Evolutionary conservation across 2,329 filamentous ascomycete species (phyloP).

Genomic region (Hortaea sp.): DNA sequence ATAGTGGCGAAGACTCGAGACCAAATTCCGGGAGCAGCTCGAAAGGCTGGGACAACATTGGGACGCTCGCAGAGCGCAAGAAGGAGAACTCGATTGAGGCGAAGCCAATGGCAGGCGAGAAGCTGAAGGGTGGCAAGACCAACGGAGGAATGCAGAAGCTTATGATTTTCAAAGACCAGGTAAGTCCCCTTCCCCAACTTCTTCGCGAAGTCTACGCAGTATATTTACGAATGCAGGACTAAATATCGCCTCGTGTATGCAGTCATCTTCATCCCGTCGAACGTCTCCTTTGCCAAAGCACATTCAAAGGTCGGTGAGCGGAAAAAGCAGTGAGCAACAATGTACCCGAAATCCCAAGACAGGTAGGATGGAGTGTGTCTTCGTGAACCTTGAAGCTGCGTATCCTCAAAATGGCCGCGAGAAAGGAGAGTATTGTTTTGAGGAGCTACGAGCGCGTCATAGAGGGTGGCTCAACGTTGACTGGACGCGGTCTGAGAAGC

Average conservation of each 20-base stretch:
- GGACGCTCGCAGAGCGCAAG: slow-evolving; percentile 73
- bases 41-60: slow-evolving; percentile 87
- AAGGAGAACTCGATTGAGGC: slow-evolving; percentile 87
- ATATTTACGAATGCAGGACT: slow-evolving; percentile 95
- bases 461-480: slow-evolving; percentile 55
- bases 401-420: slow-evolving; percentile 68
- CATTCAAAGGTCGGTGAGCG: slow-evolving; percentile 11
- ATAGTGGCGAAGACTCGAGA: slow-evolving; percentile 45
- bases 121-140: slow-evolving; percentile 75
- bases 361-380: slow-evolving; percentile 75
- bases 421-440: slow-evolving; percentile 70
- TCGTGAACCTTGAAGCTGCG: slow-evolving; percentile 73
- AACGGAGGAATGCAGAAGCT: slow-evolving; percentile 70
- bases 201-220: slow-evolving; percentile 16
- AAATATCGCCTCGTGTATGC: slow-evolving; percentile 57
- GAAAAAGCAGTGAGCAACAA: slow-evolving; percentile 50
- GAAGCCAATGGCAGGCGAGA: slow-evolving; percentile 87
- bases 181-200: slow-evolving; percentile 45
- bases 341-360: slow-evolving; percentile 72
- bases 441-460: slow-evolving; percentile 73
- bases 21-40: slow-evolving; percentile 44
- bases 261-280: slow-evolving; percentile 27
- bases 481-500: slow-evolving; percentile 33
- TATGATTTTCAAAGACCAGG: slow-evolving; percentile 89
- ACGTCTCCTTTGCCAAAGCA: slow-evolving; percentile 6